Conservation (phyloP, 805 yeast species). For the Wickerhamiella dianesei region DNA sequence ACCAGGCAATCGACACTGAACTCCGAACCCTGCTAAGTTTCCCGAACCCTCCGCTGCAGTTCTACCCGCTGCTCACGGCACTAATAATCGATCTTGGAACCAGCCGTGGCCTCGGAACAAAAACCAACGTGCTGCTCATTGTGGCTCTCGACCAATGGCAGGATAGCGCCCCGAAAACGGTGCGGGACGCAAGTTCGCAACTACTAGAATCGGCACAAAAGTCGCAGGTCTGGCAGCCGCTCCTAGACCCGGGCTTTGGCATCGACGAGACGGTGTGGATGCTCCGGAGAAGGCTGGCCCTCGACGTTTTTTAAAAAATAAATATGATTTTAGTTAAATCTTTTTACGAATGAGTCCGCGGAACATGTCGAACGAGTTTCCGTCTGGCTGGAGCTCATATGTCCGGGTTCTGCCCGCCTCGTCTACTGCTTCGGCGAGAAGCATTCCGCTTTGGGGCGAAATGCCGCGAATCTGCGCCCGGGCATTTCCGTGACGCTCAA, state of each 20-base stretch:
- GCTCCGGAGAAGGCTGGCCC: constrained; percentile 11
- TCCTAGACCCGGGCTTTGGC: constrained; percentile 4
- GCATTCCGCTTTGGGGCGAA: constrained; percentile 69
- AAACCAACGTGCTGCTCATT: background rate
- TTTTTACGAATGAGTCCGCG: constrained; percentile 68
- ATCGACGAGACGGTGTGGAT: constrained; percentile 7
- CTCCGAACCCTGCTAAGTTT: constrained; percentile 7
- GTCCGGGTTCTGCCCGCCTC: constrained; percentile 32
- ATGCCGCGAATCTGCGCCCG: constrained; percentile 67
- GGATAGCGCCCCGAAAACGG: background rate
- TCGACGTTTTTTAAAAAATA: constrained; percentile 4
- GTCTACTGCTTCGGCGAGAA: constrained; percentile 58
- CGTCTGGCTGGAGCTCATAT: constrained; percentile 84
- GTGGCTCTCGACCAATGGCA: background rate
- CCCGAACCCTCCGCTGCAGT: constrained; percentile 10
- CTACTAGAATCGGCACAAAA: background rate
- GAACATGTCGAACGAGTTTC: constrained; percentile 92
- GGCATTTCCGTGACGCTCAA: constrained; percentile 39
- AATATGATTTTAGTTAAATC: too few relatives aligned
- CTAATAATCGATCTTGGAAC: background rate
- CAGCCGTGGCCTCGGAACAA: constrained; percentile 5
- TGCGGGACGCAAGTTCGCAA: background rate
- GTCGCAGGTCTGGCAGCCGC: background rate
- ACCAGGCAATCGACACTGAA: background rate
- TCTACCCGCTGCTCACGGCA: constrained; percentile 16